Percentiles rank a stretch among this genome's conserved stretches.
These are phyloP conservation scores for Poa pratensis DNA, from an alignment of 176 grass and related monocot genomes.

Conservation along the genomic window DNA sequence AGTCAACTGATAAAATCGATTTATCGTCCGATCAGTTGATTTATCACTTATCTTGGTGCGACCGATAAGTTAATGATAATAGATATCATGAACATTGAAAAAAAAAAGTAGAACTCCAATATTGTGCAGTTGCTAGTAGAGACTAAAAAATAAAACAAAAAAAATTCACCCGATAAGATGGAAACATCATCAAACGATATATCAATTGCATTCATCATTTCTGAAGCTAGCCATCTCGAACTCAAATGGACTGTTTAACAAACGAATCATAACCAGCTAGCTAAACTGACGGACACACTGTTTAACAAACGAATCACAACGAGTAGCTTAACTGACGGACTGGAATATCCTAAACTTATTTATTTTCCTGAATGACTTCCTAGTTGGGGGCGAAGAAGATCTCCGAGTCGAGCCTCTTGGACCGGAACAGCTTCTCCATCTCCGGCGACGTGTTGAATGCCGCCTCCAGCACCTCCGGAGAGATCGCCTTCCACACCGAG, in stretches of 20 bases:
- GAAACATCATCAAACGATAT: neutral
- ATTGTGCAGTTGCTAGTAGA: neutral
- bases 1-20: no score
- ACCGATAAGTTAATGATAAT: no score
- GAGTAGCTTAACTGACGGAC: neutral
- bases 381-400: slow-evolving; percentile 8
- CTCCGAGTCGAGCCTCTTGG: slow-evolving; percentile 5
- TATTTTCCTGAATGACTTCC: neutral
- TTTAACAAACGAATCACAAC: neutral
- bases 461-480: neutral
- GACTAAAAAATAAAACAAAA: neutral
- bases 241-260: neutral
- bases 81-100: no score
- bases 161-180: neutral
- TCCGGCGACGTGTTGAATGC: neutral
- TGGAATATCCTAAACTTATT: neutral
- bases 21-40: no score
- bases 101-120: no score
- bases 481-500: neutral
- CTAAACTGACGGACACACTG: neutral
- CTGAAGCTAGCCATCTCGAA: neutral
- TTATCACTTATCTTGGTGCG: no score
- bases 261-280: neutral
- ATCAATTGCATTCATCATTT: neutral
- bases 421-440: slow-evolving; percentile 5